phyloP scores from a whole-genome alignment of 2,329 filamentous ascomycete species.

The Fusarium brachygibbosum region DNA sequence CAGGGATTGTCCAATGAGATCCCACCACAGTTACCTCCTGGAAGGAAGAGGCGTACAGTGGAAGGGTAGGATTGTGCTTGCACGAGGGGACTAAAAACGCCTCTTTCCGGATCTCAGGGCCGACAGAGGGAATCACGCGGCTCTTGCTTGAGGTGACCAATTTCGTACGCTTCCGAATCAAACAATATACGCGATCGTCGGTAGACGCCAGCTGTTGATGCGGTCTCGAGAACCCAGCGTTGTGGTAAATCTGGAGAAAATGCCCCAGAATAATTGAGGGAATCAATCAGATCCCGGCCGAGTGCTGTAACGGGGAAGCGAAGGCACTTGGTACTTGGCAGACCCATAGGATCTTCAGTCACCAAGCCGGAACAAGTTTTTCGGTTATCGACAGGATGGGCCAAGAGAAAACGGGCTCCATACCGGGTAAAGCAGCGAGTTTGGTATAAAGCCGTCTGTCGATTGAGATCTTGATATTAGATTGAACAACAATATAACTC shows the following conservation, averaged over 20 bases:
- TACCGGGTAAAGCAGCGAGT: conserved; percentile 5
- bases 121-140: conserved; percentile 20
- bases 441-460: neutral
- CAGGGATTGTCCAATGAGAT: conserved; percentile 24
- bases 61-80: conserved; percentile 20
- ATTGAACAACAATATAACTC: conserved; percentile 7
- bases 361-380: conserved; percentile 8
- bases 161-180: neutral
- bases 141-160: neutral
- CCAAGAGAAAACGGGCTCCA: conserved; percentile 8
- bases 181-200: neutral
- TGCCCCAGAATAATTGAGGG: conserved; percentile 20
- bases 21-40: neutral
- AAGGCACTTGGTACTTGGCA: conserved; percentile 20
- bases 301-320: conserved; percentile 13
- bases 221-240: neutral
- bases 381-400: conserved; percentile 26
- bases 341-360: conserved; percentile 18
- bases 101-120: conserved; percentile 44
- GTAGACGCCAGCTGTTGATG: conserved; percentile 6
- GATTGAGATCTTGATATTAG: neutral
- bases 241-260: conserved; percentile 30
- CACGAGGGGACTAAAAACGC: conserved; percentile 9
- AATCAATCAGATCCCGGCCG: conserved; percentile 1
- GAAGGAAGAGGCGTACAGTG: conserved; percentile 8